These are phyloP conservation scores for Verticillium nubilum DNA, from an alignment of 2,329 filamentous ascomycete species.

Conservation along the genomic window DNA sequence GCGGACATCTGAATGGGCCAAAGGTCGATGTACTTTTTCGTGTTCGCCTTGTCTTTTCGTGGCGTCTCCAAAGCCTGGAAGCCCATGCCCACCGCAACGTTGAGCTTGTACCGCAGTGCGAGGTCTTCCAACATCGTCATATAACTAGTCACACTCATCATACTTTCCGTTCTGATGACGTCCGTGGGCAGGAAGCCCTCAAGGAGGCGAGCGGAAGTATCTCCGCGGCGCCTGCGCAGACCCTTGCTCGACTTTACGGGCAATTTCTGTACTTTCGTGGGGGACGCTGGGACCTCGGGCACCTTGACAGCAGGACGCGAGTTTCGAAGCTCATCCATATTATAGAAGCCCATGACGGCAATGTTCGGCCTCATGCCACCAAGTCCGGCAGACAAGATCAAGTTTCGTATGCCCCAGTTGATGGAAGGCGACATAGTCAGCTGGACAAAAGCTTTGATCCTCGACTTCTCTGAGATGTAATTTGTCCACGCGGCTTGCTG, in stretches of 20 bases:
- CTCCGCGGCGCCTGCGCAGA: conserved; percentile 36
- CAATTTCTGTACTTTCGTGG: conserved; percentile 18
- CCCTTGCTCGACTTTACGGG: conserved; percentile 16
- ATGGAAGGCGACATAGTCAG: conserved; percentile 76
- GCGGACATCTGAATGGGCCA: conserved; percentile 96
- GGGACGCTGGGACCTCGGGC: conserved; percentile 38
- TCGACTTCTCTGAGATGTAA: conserved; percentile 75
- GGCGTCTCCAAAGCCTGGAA: conserved; percentile 75
- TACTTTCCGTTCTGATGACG: conserved; percentile 59
- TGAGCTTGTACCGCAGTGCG: conserved; percentile 70
- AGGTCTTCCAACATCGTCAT: conserved; percentile 80
- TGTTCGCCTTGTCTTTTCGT: conserved; percentile 46
- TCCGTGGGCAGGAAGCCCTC: conserved; percentile 63
- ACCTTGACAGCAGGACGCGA: conserved; percentile 52
- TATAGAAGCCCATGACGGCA: conserved; percentile 74
- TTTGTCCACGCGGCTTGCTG: conserved; percentile 81
- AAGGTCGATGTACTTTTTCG: conserved; percentile 77
- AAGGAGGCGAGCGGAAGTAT: conserved; percentile 50
- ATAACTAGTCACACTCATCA: conserved; percentile 68
- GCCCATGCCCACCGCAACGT: conserved; percentile 78
- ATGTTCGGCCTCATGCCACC: conserved; percentile 90
- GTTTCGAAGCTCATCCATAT: conserved; percentile 68
- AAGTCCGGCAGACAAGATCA: conserved; percentile 74
- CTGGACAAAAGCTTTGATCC: conserved; percentile 86
- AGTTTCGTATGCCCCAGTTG: conserved; percentile 79